Evolutionary conservation across 768 basidiomycete species (phyloP).

Genomic region (Lactarius sp.): DNA sequence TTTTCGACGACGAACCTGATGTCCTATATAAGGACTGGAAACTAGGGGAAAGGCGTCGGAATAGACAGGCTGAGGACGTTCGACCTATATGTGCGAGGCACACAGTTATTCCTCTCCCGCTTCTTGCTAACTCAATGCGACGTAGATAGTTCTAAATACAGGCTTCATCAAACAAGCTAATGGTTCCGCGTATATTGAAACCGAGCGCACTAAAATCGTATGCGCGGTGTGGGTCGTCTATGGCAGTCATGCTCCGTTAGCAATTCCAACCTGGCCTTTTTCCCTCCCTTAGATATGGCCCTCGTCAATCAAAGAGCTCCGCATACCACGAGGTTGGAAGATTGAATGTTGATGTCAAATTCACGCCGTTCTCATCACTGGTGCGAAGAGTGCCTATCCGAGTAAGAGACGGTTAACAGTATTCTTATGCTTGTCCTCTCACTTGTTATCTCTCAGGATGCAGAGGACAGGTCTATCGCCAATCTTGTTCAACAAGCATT

Average conservation of each 20-base stretch:
- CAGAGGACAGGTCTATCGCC: slow-evolving; percentile 85
- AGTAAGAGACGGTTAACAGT: slow-evolving; percentile 42
- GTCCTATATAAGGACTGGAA: slow-evolving; percentile 31
- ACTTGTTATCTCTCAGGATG: slow-evolving; percentile 57
- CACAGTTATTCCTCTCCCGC: neutral
- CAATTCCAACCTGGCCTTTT: neutral
- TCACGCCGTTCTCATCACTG: slow-evolving; percentile 85
- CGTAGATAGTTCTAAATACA: slow-evolving; percentile 69
- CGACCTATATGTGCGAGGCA: slow-evolving; percentile 76
- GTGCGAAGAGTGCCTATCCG: slow-evolving; percentile 78
- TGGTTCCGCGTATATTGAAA: slow-evolving; percentile 96
- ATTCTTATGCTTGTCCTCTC: slow-evolving; percentile 7
- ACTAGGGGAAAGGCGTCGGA: slow-evolving; percentile 41
- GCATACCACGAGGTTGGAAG: slow-evolving; percentile 84
- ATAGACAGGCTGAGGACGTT: slow-evolving; percentile 57
- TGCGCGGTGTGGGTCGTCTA: slow-evolving; percentile 71
- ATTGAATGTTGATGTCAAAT: slow-evolving; percentile 94
- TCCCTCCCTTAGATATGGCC: slow-evolving; percentile 58
- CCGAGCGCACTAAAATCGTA: slow-evolving; percentile 85
- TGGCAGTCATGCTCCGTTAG: slow-evolving; percentile 31
- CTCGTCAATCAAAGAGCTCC: slow-evolving; percentile 75
- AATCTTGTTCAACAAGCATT: slow-evolving; percentile 83
- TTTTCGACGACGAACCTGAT: slow-evolving; percentile 41
- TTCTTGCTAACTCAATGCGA: slow-evolving; percentile 10
- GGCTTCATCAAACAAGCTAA: slow-evolving; percentile 91